Evolutionary conservation across 768 basidiomycete species (phyloP).

Genomic region (Steccherinum ochraceum): DNA sequence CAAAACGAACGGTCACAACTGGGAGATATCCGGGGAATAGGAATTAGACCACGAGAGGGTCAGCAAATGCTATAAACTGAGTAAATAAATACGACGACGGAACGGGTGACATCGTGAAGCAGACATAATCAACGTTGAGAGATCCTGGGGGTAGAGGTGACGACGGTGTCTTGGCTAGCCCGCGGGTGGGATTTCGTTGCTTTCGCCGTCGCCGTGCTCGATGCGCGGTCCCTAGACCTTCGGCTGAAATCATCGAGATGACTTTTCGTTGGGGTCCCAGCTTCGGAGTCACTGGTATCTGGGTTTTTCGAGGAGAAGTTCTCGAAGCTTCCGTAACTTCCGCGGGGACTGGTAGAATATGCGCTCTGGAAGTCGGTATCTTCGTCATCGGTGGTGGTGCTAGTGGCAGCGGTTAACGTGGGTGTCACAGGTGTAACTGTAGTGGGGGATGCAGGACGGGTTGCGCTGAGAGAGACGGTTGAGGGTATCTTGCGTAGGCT

Average conservation of each 20-base stretch:
- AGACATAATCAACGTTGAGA: not conserved
- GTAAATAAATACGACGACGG: constrained; percentile 12
- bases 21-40: not conserved
- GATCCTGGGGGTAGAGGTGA: constrained; percentile 12
- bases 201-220: constrained; percentile 48
- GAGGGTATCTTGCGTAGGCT: constrained; percentile 29
- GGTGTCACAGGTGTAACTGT: constrained; percentile 28
- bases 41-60: constrained; percentile 5
- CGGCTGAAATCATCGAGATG: constrained; percentile 26
- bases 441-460: constrained; percentile 19
- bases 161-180: constrained; percentile 34
- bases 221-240: constrained; percentile 46
- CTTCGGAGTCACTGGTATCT: constrained; percentile 12
- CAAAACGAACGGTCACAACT: not conserved
- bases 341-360: constrained; percentile 69
- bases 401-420: constrained; percentile 21
- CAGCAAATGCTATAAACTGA: constrained; percentile 10
- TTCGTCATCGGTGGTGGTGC: constrained; percentile 59
- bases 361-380: constrained; percentile 88
- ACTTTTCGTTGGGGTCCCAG: constrained; percentile 21
- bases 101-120: constrained; percentile 11
- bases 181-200: constrained; percentile 25
- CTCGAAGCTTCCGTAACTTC: constrained; percentile 51
- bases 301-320: constrained; percentile 7
- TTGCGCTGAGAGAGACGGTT: constrained; percentile 25